Percentiles rank a stretch among this genome's conserved stretches.
Conservation (phyloP, 225 moss, liverwort and hornwort genomes). For the Straminergon stramineum region DNA sequence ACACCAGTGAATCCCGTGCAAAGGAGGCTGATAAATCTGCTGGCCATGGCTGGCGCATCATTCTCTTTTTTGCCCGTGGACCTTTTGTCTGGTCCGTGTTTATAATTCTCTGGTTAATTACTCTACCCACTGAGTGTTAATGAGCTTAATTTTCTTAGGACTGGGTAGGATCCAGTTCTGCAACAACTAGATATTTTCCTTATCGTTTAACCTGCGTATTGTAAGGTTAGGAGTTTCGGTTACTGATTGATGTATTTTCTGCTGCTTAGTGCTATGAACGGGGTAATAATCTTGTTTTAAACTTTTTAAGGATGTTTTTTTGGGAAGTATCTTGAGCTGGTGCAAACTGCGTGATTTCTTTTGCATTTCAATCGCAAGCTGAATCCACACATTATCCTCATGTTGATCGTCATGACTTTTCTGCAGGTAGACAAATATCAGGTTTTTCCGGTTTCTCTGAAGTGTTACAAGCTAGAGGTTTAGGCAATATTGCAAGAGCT, state of each 20-base stretch:
- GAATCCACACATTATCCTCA: neutral
- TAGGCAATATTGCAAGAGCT: slow-evolving; percentile 48
- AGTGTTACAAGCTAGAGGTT: slow-evolving; percentile 23
- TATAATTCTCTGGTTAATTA: neutral
- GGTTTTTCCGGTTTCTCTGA: slow-evolving; percentile 23
- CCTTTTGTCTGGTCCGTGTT: slow-evolving; percentile 31
- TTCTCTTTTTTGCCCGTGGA: slow-evolving; percentile 42
- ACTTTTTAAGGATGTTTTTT: neutral
- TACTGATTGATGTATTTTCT: neutral
- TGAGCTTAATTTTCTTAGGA: neutral
- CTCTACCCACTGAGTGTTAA: neutral
- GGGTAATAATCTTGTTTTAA: neutral
- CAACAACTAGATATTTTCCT: neutral
- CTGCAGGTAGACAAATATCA: slow-evolving; percentile 41
- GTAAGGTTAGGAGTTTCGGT: neutral
- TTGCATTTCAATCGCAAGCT: neutral
- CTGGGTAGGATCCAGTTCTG: neutral
- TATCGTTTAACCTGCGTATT: neutral
- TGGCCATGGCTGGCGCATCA: slow-evolving; percentile 47
- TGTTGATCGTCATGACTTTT: neutral
- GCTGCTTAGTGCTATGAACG: neutral
- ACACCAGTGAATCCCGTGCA: slow-evolving; percentile 29
- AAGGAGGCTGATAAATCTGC: slow-evolving; percentile 50
- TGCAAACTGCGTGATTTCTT: neutral
- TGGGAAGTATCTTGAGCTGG: neutral